Evolutionary conservation across 257 asterid species (phyloP).

Genomic region (Solanum pinnatisectum): DNA sequence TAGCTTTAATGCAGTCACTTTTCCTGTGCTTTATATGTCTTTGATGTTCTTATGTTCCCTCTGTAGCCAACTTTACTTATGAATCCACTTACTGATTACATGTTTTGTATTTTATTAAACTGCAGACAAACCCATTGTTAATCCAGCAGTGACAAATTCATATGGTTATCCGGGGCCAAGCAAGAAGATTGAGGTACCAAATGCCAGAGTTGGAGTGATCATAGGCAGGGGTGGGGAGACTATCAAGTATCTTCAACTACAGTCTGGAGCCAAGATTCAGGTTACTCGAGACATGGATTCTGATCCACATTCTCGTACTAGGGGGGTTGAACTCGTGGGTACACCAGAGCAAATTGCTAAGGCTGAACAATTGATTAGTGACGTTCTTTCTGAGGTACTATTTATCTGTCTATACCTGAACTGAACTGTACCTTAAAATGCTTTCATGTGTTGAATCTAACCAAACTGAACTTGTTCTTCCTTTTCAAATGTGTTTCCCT

Average conservation of each 20-base stretch:
- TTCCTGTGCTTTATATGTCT: background rate
- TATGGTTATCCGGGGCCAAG: slow-evolving; percentile 8
- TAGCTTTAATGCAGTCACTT: background rate
- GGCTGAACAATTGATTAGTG: slow-evolving; percentile 13
- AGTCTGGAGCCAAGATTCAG: slow-evolving; percentile 81
- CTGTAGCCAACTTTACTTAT: background rate
- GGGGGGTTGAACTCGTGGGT: slow-evolving; percentile 18
- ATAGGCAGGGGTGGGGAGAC: slow-evolving; percentile 81
- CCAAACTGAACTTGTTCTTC: background rate
- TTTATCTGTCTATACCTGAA: background rate
- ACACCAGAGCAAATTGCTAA: slow-evolving; percentile 15
- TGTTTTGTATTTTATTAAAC: background rate
- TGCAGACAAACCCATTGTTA: background rate
- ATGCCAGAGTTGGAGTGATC: slow-evolving; percentile 74
- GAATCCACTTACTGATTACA: background rate
- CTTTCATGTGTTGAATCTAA: background rate
- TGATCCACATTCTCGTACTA: slow-evolving; percentile 5
- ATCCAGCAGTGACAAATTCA: background rate
- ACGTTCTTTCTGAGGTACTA: slow-evolving; percentile 48
- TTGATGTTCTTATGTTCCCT: background rate
- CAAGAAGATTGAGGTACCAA: slow-evolving; percentile 32
- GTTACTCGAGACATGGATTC: slow-evolving; percentile 27
- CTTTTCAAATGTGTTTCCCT: background rate
- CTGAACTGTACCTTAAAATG: background rate
- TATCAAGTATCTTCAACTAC: slow-evolving; percentile 55